A percentile compares a stretch with the other conserved stretches of the same genome.
Conservation (phyloP, 1,284 basidiomycete species). For the Pyrrhoderma noxium region DNA sequence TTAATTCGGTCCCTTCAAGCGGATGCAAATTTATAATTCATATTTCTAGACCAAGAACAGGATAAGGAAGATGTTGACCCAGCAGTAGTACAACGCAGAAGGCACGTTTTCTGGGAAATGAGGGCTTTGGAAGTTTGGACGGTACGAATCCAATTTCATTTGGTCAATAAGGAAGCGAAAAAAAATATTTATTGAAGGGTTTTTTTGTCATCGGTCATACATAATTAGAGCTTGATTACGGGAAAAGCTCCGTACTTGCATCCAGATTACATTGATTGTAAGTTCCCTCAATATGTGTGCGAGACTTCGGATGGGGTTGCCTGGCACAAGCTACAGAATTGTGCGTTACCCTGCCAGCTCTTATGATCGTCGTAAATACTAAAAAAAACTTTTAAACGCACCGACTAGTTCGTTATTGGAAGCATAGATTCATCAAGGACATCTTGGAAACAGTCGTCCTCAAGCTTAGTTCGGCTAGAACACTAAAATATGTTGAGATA, state of each 20-base stretch:
- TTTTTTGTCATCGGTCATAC: not conserved
- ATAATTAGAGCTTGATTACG: constrained; percentile 2
- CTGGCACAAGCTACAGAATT: not conserved
- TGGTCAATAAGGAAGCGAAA: too few species aligned
- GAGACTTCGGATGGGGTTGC: not conserved
- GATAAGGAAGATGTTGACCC: not conserved
- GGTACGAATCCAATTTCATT: not conserved
- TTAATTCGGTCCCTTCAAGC: too few species aligned
- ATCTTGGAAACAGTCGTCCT: constrained; percentile 1
- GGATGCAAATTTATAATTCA: too few species aligned
- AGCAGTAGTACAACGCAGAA: constrained; percentile 5
- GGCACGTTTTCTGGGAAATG: constrained; percentile 13
- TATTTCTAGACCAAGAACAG: too few species aligned
- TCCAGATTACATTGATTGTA: constrained; percentile 10
- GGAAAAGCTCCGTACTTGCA: constrained; percentile 10
- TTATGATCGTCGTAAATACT: too few species aligned
- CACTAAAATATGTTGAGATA: constrained; percentile 16
- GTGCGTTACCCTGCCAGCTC: constrained; percentile 7
- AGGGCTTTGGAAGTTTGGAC: constrained; percentile 5
- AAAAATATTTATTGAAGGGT: too few species aligned
- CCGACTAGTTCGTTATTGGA: not conserved
- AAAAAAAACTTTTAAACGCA: too few species aligned
- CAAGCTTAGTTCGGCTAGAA: constrained; percentile 6
- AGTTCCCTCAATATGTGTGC: constrained; percentile 6
- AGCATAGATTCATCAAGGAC: not conserved